phyloP scores from a whole-genome alignment of 805 yeast genomes.

The Suhomyces sp. region DNA sequence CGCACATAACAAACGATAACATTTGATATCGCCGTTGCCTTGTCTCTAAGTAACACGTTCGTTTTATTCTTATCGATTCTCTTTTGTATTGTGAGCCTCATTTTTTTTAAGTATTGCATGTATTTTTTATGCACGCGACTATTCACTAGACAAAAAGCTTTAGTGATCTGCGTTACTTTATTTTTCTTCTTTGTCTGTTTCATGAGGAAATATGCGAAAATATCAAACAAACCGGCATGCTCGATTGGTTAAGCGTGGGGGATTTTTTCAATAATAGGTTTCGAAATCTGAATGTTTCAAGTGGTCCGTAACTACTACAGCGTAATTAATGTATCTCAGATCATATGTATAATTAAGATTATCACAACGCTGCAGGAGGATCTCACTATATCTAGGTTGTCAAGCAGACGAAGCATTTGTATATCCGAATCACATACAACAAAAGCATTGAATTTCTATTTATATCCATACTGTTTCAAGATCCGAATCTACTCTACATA shows the following conservation, averaged over 20 bases:
- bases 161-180: not conserved
- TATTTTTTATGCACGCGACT: not conserved
- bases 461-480: not conserved
- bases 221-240: not conserved
- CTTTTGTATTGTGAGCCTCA: not conserved
- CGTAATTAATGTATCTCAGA: not conserved
- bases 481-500: not conserved
- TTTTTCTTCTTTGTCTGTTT: slow-evolving; percentile 1
- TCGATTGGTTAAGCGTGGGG: not conserved
- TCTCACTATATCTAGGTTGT: not conserved
- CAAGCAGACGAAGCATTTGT: not conserved
- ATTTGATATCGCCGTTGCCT: not conserved
- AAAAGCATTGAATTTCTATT: not conserved
- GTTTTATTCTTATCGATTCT: not conserved
- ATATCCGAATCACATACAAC: not conserved
- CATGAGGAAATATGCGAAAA: slow-evolving; percentile 5
- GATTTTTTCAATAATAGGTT: not conserved
- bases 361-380: not conserved
- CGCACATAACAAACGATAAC: not conserved
- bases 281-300: not conserved
- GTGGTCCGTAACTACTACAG: not conserved
- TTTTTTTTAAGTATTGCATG: not conserved
- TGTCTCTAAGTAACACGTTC: not conserved
- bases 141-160: not conserved
- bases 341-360: not conserved